Evolutionary conservation across 192 early-diverging fungal genomes (phyloP).

Genomic region (Coemansia sp.): DNA sequence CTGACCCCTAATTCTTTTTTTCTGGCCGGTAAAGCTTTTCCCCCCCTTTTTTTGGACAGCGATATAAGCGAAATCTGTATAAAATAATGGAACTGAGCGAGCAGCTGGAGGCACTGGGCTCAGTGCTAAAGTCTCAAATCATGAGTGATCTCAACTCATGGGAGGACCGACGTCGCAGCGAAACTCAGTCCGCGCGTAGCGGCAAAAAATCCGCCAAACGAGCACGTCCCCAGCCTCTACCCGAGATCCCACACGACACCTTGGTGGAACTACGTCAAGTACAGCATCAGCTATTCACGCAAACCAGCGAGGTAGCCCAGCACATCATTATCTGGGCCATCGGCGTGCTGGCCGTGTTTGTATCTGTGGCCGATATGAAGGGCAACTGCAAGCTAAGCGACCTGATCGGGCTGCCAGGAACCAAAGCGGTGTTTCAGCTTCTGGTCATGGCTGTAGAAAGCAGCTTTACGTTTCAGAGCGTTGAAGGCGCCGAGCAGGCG

Average conservation of each 20-base stretch:
- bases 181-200: constrained; percentile 13
- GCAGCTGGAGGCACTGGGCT: constrained; percentile 27
- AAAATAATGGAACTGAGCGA: constrained; percentile 9
- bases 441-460: constrained; percentile 35
- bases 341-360: constrained; percentile 34
- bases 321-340: constrained; percentile 31
- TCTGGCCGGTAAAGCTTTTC: too few species aligned
- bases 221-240: constrained; percentile 21
- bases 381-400: constrained; percentile 32
- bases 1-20: too few species aligned
- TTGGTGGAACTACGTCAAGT: constrained; percentile 23
- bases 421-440: constrained; percentile 28
- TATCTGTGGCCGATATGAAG: constrained; percentile 46
- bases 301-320: neutral
- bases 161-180: constrained; percentile 37
- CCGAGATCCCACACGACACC: constrained; percentile 26
- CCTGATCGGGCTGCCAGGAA: constrained; percentile 25
- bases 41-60: too few species aligned
- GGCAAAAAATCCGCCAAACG: constrained; percentile 19
- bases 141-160: constrained; percentile 44
- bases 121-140: constrained; percentile 45
- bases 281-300: constrained; percentile 14
- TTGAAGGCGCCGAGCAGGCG: constrained; percentile 19
- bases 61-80: too few species aligned
- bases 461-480: constrained; percentile 6